phyloP scores from a whole-genome alignment of 805 yeast genomes.

The Lipomyces japonicus region DNA sequence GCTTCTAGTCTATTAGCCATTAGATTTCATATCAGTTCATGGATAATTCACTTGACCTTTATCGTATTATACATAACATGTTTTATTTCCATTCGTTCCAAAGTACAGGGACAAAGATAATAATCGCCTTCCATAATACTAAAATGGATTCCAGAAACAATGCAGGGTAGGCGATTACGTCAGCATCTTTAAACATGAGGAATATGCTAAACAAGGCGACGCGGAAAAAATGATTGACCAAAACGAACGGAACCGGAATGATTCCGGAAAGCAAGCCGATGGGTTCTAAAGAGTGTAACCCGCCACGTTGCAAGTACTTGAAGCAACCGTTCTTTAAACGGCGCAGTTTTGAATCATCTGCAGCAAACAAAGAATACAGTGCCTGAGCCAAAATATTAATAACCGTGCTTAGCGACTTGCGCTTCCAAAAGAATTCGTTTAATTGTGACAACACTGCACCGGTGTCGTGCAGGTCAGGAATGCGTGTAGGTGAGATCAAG shows the following conservation, averaged over 20 bases:
- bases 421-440: conserved; percentile 64
- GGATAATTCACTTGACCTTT: background rate
- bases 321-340: conserved; percentile 86
- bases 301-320: conserved; percentile 79
- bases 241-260: conserved; percentile 64
- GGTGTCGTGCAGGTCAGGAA: conserved; percentile 57
- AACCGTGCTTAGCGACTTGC: conserved; percentile 78
- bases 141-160: conserved; percentile 18
- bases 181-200: conserved; percentile 16
- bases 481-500: conserved; percentile 52
- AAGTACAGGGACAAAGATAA: conserved; percentile 27
- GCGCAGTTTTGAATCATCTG: conserved; percentile 53
- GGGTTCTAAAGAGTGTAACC: conserved; percentile 72
- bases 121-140: conserved; percentile 25
- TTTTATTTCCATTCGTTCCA: conserved; percentile 11
- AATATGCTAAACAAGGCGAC: conserved; percentile 83
- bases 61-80: background rate
- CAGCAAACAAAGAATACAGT: conserved; percentile 83
- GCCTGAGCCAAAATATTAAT: conserved; percentile 89
- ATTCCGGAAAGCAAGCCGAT: conserved; percentile 80
- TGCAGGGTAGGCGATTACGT: conserved; percentile 22
- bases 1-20: background rate
- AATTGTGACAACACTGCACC: conserved; percentile 54
- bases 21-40: background rate
- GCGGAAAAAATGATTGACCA: conserved; percentile 81